A percentile compares a stretch with the other conserved stretches of the same genome.
Conservation (phyloP, 1,139 yeast genomes). For the Yamadazyma blattariae region DNA sequence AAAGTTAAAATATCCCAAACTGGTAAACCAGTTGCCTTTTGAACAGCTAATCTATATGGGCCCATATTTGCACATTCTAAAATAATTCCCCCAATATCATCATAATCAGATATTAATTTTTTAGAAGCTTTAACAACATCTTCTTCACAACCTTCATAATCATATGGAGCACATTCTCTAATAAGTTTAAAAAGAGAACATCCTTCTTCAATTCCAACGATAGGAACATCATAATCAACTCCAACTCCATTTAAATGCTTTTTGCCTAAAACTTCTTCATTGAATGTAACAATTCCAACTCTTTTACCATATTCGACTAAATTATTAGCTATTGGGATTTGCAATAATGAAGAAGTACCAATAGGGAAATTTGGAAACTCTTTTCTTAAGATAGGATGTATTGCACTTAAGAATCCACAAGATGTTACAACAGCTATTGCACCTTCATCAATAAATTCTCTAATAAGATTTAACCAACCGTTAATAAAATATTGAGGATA, state of each 20-base stretch:
- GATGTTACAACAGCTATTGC: constrained; percentile 20
- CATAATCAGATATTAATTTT: constrained; percentile 13
- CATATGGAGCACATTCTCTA: constrained; percentile 18
- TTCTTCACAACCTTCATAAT: constrained; percentile 15
- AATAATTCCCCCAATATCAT: constrained; percentile 20
- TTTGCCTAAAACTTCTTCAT: constrained; percentile 17
- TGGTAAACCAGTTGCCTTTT: constrained; percentile 13
- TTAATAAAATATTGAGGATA: constrained; percentile 16
- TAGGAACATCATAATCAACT: constrained; percentile 15
- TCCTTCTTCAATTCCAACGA: constrained; percentile 17
- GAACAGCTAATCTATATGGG: constrained; percentile 20
- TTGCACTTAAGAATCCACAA: constrained; percentile 24
- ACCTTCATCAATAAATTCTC: constrained; percentile 16
- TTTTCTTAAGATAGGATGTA: constrained; percentile 19
- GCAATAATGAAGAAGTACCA: constrained; percentile 25
- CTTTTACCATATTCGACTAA: constrained; percentile 16
- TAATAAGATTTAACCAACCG: constrained; percentile 14
- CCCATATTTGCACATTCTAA: constrained; percentile 28
- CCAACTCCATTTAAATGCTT: constrained; percentile 26
- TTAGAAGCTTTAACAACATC: constrained; percentile 13
- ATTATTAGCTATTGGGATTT: constrained; percentile 21
- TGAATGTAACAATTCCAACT: constrained; percentile 27
- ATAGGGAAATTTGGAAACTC: constrained; percentile 21
- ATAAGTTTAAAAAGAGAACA: constrained; percentile 18
- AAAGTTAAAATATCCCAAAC: constrained; percentile 23